These are phyloP conservation scores for Leptomonas pyrrhocoris DNA, from an alignment of 208 protist species.

Conservation along the genomic window DNA sequence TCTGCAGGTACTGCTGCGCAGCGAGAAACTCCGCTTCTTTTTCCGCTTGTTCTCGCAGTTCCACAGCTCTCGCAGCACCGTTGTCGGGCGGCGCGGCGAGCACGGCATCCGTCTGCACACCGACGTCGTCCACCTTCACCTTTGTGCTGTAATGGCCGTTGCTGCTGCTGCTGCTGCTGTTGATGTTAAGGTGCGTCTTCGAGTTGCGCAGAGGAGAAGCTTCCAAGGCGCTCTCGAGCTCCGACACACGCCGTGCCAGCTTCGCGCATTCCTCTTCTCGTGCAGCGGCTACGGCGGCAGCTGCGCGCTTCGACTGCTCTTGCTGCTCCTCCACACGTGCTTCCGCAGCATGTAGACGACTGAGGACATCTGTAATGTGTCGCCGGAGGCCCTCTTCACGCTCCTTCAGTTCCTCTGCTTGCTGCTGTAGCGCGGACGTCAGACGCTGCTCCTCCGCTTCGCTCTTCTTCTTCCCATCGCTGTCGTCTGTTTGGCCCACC, in stretches of 20 bases:
- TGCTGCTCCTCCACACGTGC: not conserved
- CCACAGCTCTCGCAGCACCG: not conserved
- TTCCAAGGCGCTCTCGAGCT: not conserved
- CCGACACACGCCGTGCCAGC: constrained; percentile 4
- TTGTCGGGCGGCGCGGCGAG: not conserved
- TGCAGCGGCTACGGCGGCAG: not conserved
- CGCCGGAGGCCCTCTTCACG: constrained; percentile 1
- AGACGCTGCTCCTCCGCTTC: constrained; percentile 3
- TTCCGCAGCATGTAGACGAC: constrained; percentile 5
- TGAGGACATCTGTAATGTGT: not conserved
- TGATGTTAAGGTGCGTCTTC: not conserved
- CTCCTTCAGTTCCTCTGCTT: constrained; percentile 3
- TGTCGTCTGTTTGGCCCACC: not conserved
- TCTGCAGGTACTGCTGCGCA: not conserved
- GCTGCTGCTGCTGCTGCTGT: not conserved
- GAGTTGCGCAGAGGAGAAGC: not conserved
- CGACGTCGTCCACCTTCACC: not conserved
- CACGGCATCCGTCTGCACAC: not conserved
- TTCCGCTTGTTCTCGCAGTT: not conserved
- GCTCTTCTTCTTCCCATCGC: too few species aligned
- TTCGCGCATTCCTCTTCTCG: not conserved
- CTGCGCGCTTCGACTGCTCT: not conserved
- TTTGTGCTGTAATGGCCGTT: not conserved
- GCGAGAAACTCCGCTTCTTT: not conserved
- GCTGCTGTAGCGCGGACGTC: not conserved